phyloP scores from a whole-genome alignment of 1,284 basidiomycete genomes.

The Ganoderma resinaceum region DNA sequence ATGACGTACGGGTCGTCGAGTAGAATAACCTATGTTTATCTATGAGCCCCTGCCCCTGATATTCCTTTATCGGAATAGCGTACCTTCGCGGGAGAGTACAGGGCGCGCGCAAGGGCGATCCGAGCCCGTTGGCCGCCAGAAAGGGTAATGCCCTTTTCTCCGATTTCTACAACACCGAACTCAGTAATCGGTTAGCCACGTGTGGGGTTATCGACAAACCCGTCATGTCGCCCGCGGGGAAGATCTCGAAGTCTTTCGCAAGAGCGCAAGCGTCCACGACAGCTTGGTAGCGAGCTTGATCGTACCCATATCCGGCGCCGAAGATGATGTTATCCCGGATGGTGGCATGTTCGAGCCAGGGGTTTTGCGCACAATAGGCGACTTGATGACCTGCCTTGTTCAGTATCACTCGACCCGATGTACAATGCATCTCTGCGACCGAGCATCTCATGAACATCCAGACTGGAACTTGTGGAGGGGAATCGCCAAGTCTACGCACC shows the following conservation, averaged over 20 bases:
- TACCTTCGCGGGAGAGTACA: slow-evolving; percentile 71
- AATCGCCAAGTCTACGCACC: slow-evolving; percentile 46
- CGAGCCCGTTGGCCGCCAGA: slow-evolving; percentile 86
- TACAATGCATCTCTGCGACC: slow-evolving; percentile 69
- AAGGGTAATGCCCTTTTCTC: slow-evolving; percentile 80
- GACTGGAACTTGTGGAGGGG: too few species aligned
- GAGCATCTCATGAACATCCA: neutral
- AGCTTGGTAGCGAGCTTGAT: slow-evolving; percentile 73
- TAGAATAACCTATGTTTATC: slow-evolving; percentile 64
- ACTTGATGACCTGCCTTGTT: slow-evolving; percentile 70
- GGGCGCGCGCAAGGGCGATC: slow-evolving; percentile 71
- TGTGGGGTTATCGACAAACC: slow-evolving; percentile 44
- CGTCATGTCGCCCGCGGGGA: slow-evolving; percentile 86
- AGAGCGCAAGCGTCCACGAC: slow-evolving; percentile 87
- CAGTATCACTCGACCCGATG: slow-evolving; percentile 63
- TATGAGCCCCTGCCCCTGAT: slow-evolving; percentile 15
- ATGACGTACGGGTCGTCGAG: slow-evolving; percentile 81
- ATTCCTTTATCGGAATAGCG: slow-evolving; percentile 16
- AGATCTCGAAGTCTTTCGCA: slow-evolving; percentile 72
- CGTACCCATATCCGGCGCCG: slow-evolving; percentile 68
- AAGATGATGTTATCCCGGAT: slow-evolving; percentile 87
- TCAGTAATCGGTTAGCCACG: slow-evolving; percentile 8
- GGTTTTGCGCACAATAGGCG: slow-evolving; percentile 72
- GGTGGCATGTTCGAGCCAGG: slow-evolving; percentile 79
- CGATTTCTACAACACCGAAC: slow-evolving; percentile 57